These are phyloP conservation scores for Cinnamomum micranthum DNA, from an alignment of 164 flowering plant genomes.

Conservation along the genomic window DNA sequence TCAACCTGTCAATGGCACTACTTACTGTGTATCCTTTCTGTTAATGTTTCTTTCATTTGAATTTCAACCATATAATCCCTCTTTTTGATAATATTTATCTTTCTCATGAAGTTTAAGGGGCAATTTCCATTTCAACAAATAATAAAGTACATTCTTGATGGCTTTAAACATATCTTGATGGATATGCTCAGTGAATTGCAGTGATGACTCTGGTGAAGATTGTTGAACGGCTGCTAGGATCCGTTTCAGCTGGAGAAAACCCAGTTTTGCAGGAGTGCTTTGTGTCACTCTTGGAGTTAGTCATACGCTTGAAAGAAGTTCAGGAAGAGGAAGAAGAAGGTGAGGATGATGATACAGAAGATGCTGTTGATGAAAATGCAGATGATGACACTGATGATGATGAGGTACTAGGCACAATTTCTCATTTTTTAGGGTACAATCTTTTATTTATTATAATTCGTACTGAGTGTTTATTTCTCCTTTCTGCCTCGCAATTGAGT, in stretches of 20 bases:
- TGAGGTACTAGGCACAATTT: constrained; percentile 5
- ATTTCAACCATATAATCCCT: neutral
- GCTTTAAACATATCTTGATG: constrained; percentile 1
- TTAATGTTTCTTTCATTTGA: neutral
- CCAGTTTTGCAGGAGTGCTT: constrained; percentile 40
- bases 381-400: constrained; percentile 12
- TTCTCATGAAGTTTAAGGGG: neutral
- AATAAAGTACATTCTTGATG: too few relatives aligned
- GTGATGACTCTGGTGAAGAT: constrained; percentile 50
- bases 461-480: neutral
- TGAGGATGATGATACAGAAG: constrained; percentile 7
- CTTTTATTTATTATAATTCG: neutral
- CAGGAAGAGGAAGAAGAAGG: constrained; percentile 38
- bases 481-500: too few relatives aligned
- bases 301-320: constrained; percentile 44
- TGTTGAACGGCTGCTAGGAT: constrained; percentile 43
- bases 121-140: neutral
- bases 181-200: constrained; percentile 22
- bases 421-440: neutral
- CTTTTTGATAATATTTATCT: neutral
- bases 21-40: neutral
- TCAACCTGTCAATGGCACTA: neutral
- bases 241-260: constrained; percentile 17
- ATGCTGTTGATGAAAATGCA: constrained; percentile 5
- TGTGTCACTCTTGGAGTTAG: constrained; percentile 48